phyloP scores from a whole-genome alignment of 2,329 filamentous ascomycete species.

The Sphaerulina vaccinii region DNA sequence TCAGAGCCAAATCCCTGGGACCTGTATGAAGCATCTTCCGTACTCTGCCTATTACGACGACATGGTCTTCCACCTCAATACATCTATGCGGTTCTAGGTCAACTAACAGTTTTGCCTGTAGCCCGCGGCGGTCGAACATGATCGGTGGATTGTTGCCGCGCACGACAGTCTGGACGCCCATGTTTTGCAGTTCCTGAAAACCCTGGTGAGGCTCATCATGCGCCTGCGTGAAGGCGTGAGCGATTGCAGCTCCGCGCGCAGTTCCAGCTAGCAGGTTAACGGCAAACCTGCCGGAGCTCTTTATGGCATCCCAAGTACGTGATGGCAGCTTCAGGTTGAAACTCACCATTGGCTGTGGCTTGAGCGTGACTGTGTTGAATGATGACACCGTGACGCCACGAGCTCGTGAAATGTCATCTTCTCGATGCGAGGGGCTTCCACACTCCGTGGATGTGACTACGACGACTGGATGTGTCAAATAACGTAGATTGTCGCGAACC shows the following conservation, averaged over 20 bases:
- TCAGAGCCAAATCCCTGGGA: neutral
- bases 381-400: slow-evolving; percentile 61
- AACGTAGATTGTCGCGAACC: slow-evolving; percentile 39
- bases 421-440: slow-evolving; percentile 15
- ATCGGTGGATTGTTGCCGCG: neutral
- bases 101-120: slow-evolving; percentile 38
- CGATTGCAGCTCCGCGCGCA: slow-evolving; percentile 33
- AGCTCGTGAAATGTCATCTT: slow-evolving; percentile 27
- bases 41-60: slow-evolving; percentile 49
- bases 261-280: slow-evolving; percentile 50
- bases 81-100: slow-evolving; percentile 39
- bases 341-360: slow-evolving; percentile 56
- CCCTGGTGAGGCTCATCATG: slow-evolving; percentile 25
- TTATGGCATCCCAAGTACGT: slow-evolving; percentile 55
- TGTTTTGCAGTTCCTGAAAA: slow-evolving; percentile 20
- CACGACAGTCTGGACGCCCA: slow-evolving; percentile 1
- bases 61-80: slow-evolving; percentile 47
- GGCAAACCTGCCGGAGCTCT: slow-evolving; percentile 43
- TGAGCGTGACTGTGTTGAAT: slow-evolving; percentile 58
- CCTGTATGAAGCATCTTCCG: neutral
- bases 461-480: slow-evolving; percentile 57
- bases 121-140: slow-evolving; percentile 11
- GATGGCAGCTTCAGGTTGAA: slow-evolving; percentile 62
- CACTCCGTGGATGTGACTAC: slow-evolving; percentile 49
- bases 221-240: slow-evolving; percentile 35